A percentile compares a stretch with the other conserved stretches of the same genome.
Conservation (phyloP, 2,329 filamentous ascomycete genomes). For the Colletotrichum melonis region DNA sequence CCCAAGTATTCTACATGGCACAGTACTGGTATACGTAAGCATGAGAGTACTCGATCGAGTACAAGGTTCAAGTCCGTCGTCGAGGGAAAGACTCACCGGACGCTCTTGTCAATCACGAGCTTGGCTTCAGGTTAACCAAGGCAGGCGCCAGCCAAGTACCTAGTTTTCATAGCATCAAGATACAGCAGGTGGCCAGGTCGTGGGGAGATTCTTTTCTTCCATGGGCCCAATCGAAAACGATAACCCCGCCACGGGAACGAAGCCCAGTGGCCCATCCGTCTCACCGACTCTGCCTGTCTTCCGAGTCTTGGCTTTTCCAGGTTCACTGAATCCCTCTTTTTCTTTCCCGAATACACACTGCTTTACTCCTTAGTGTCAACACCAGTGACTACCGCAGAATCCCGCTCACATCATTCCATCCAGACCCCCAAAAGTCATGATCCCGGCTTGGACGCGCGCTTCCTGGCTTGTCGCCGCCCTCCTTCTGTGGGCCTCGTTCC, state of each 20-base stretch:
- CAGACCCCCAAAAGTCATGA: background rate
- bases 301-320: slow-evolving; percentile 8
- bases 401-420: background rate
- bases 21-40: background rate
- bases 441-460: slow-evolving; percentile 16
- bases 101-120: background rate
- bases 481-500: slow-evolving; percentile 20
- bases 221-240: slow-evolving; percentile 17
- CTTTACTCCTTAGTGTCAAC: background rate
- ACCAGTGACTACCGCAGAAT: background rate
- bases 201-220: slow-evolving; percentile 20
- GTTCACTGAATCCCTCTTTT: background rate
- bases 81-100: background rate
- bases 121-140: background rate
- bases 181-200: slow-evolving; percentile 9
- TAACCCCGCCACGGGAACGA: slow-evolving; percentile 3
- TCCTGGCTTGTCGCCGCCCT: slow-evolving; percentile 14
- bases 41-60: background rate
- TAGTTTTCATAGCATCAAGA: background rate
- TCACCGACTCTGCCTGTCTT: background rate
- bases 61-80: background rate
- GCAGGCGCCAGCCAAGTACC: background rate
- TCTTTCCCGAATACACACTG: background rate
- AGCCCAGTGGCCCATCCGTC: slow-evolving; percentile 14
- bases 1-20: background rate